Evolutionary conservation across 225 moss, liverwort and hornwort genomes (phyloP).

Genomic region (Asterella californica): DNA sequence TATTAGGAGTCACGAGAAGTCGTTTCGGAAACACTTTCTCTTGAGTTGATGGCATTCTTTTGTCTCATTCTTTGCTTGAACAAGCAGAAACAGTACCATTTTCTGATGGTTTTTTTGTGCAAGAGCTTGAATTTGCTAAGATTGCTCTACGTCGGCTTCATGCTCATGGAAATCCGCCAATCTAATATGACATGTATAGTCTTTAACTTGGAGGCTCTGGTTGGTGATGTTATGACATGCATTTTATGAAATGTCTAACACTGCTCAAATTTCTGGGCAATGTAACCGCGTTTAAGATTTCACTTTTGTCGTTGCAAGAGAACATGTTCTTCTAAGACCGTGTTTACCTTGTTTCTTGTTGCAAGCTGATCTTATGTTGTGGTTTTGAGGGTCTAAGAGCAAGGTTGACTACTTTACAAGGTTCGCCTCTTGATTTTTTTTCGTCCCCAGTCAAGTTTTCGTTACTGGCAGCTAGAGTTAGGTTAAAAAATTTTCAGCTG

Average conservation of each 20-base stretch:
- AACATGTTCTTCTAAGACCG: neutral
- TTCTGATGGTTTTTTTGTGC: conserved; percentile 12
- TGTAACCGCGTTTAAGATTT: conserved; percentile 1
- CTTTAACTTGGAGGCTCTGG: neutral
- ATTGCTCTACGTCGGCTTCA: neutral
- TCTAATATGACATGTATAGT: conserved; percentile 2
- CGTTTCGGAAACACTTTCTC: neutral
- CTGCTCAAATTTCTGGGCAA: neutral
- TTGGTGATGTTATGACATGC: conserved; percentile 1
- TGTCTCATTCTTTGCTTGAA: conserved; percentile 5
- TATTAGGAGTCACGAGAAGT: conserved; percentile 12
- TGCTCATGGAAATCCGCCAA: neutral
- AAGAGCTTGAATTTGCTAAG: conserved; percentile 8
- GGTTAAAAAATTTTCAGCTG: neutral
- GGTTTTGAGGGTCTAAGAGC: conserved; percentile 13
- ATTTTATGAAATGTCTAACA: conserved; percentile 17
- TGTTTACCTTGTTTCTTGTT: conserved; percentile 10
- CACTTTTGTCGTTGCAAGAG: neutral
- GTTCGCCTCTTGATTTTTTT: neutral
- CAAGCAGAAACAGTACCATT: neutral
- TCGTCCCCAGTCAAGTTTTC: neutral
- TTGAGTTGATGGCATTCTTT: conserved; percentile 18
- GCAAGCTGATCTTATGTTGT: neutral
- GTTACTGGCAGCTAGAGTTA: neutral
- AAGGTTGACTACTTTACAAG: neutral